Evolutionary conservation across 352 stramenopile genomes (phyloP), one percentile per base, ranked within the genome.

Genomic region (Pythium pyrilobum): DNA sequence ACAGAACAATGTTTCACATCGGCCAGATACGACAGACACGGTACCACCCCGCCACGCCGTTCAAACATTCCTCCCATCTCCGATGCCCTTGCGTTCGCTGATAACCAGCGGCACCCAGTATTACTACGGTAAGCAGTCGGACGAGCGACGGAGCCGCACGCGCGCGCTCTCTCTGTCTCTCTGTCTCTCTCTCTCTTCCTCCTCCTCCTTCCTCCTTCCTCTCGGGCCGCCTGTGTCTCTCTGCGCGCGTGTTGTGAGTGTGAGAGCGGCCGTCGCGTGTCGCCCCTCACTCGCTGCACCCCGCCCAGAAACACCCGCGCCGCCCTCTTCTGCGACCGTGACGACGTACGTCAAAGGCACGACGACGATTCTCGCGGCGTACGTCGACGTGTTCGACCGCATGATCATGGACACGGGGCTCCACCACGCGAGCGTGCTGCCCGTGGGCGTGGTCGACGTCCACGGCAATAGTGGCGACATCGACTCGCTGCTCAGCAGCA

Each of bases 401-500:
- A 64, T 57, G 47, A 64, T 56, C 49, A 64, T 64, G 56, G 56
- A 64, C 56, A 36, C 56, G 34, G 49, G 49, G 23, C 42, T 64
- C 33, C 20, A 51, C 38, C 56, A 64, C 28, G 45, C 45, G 29
- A 56, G 27, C 54, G 54, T 48, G 34, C 48, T 64, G 24, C 31
- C 62, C n/a, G 53, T 73, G 28, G 52, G 52, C 28, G 65, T 72
- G n/a, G 53, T 59, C 10, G 73, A 82, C 58, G 64, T 79, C 42
- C 74, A 84, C 64, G 66, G 43, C 42, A 70, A 55, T 41, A 63
- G 65, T 39, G 74, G 66, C 11, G 79, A 85, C 65, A 81, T 89
- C 47, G 79, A 89, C 54, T 87, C 74, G 50, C 67, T 89, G 43
- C 66, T 89, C 47, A 80, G 69, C 24, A 77, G 40, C 40, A 43